phyloP scores from a whole-genome alignment of 2,329 filamentous ascomycete genomes.

The Tolypocladium amazonense region DNA sequence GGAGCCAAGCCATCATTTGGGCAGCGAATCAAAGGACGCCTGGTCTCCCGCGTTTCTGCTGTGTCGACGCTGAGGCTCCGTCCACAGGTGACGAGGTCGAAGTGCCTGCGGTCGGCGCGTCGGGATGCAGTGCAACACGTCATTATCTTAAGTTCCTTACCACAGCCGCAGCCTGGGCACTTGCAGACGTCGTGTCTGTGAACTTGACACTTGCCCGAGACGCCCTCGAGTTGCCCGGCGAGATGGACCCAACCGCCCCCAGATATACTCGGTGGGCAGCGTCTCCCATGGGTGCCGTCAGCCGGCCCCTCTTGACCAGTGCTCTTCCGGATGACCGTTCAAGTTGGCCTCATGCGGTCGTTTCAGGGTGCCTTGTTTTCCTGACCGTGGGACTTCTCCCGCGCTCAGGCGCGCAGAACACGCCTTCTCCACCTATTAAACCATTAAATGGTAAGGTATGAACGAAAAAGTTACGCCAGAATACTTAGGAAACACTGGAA shows the following conservation, averaged over 20 bases:
- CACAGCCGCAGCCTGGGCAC: not conserved
- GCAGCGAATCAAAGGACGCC: not conserved
- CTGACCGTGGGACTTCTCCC: no score
- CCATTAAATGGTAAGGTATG: no score
- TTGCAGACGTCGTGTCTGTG: not conserved
- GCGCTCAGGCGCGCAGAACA: no score
- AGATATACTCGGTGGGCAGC: not conserved
- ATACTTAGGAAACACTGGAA: no score
- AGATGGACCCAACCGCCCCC: not conserved
- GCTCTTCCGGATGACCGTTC: not conserved
- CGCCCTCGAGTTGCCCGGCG: no score
- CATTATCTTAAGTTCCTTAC: not conserved
- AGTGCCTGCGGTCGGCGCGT: not conserved
- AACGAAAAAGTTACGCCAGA: no score
- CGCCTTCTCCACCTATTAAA: no score
- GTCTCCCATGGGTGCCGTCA: not conserved
- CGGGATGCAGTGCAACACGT: not conserved
- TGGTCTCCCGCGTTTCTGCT: not conserved
- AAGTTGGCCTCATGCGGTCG: no score
- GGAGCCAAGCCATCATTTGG: not conserved
- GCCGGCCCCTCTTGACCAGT: not conserved
- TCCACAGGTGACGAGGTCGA: not conserved
- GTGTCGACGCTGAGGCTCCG: not conserved
- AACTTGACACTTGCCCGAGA: not conserved
- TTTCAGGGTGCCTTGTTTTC: no score